Base-by-base conservation (phyloP, 306 rosid genomes). In the Cyclanthera cordifolia region DNA sequence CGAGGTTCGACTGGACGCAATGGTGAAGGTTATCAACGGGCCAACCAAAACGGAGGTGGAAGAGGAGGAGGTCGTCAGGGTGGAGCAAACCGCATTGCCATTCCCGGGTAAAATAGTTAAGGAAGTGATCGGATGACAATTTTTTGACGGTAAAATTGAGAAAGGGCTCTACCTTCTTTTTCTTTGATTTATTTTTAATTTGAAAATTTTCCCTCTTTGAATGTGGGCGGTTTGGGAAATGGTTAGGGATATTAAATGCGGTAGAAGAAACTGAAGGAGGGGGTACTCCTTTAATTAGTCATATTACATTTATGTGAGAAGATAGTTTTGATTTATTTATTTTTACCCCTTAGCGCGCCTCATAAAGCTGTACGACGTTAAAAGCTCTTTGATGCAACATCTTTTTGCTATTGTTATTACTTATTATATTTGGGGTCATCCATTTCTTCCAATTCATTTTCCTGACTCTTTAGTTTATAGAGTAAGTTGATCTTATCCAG, bases 51-150 rank as follows among this genome's bases (percentile, higher is more conserved):
- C 43, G 88, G 90, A 52, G 79, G 82, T 15, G 99, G 95, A 34
- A 85, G 88, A 5, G 91, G 93, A n/a, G 93, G 83, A 14, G 93
- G 83, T 52, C 97, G 87, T 61, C 90, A 81, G 72, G 95, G 87
- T 47, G 84, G 78, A 1, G 83, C 75, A n/a, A 79, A 77, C 79
- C 87, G 74, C 14, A 76, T 50, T 69, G 43, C 82, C 13, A 46
- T 69, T 61, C 39, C 88, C 41, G 67, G 78, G 49, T 82, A 73
- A 87, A 87, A 16, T 19, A 59, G 66, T 56, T 13, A 65, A 71
- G 83, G 54, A 74, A 74, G 61, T 34, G 75, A 47, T 73, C 74
- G 75, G 74, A 64, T 76, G 81, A 74, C 75, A 55, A 60, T 71
- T 82, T 82, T 84, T 86, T 80, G 76, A 83, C 79, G 70, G 71